These are phyloP conservation scores for Rhizopogon rudus DNA, from an alignment of 768 basidiomycete genomes.

Conservation along the genomic window DNA sequence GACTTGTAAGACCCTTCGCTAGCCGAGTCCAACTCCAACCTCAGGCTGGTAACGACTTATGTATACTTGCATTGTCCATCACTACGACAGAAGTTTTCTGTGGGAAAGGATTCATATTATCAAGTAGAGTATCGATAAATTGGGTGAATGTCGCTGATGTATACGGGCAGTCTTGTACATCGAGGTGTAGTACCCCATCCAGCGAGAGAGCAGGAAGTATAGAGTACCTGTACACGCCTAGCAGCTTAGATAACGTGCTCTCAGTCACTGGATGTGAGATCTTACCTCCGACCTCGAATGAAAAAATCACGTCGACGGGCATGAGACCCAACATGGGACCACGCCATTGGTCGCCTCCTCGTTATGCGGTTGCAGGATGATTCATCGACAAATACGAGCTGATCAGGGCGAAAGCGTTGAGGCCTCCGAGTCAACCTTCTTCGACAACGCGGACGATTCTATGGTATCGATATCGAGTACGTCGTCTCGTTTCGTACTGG, in stretches of 20 bases:
- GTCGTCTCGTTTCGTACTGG: too few relatives aligned
- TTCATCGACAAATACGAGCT: too few relatives aligned
- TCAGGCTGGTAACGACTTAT: constrained; percentile 1
- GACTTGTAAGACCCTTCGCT: too few relatives aligned
- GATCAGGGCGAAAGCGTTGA: too few relatives aligned
- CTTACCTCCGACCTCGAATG: constrained; percentile 8
- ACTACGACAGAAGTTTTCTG: constrained; percentile 16
- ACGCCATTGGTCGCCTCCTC: constrained; percentile 15
- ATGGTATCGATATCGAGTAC: too few relatives aligned
- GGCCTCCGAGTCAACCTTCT: too few relatives aligned
- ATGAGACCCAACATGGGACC: constrained; percentile 20
- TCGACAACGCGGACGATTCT: too few relatives aligned
- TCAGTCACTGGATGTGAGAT: too few relatives aligned
- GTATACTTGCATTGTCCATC: constrained; percentile 20
- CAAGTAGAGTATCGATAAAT: constrained; percentile 17
- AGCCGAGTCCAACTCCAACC: too few relatives aligned
- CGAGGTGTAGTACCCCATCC: constrained; percentile 19
- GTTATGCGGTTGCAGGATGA: constrained; percentile 1
- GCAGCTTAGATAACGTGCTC: too few relatives aligned
- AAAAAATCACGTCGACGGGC: constrained; percentile 10
- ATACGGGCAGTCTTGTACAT: constrained; percentile 17
- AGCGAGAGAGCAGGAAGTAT: constrained; percentile 26
- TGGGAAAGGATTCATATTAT: constrained; percentile 16
- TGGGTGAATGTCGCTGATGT: constrained; percentile 10
- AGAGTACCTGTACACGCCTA: constrained; percentile 18